Evolutionary conservation across 2,329 filamentous ascomycete genomes (phyloP), one percentile per base, ranked within the genome.

Genomic region (Scedosporium boydii): DNA sequence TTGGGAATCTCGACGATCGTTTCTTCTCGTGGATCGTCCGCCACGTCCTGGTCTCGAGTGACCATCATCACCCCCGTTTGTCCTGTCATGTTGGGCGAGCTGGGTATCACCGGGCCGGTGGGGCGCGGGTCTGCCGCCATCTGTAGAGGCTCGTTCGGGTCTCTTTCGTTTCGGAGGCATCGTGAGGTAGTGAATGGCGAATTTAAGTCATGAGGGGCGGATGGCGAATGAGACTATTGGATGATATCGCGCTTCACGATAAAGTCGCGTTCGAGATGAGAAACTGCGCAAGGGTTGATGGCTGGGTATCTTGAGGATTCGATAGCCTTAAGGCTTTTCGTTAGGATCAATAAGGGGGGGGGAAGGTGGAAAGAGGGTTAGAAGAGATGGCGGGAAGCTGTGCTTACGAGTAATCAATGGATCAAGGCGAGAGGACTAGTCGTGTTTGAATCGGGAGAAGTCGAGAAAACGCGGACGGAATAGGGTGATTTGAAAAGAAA

Each of bases 91-190:
- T 65, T 86, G 83, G 53, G 76, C 82, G 62, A 86, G 69, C 46
- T 74, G 69, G 6, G 80, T 80, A 67, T 87, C 82, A 60, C 77
- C 79, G 57, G 86, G 85, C 41, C 84, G 82, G 73, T 88, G 84
- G 60, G 86, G 86, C 59, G 85, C 82, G 21, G 85, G 84, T 64
- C 86, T 78, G 65, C 74, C 74, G 62, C 75, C 77, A 63, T 85
- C 82, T 65, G 74, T 73, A 64, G 76, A 75, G 60, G 73, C 73
- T 66, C 82, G 76, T 58, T 84, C 81, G 69, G 77, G 76, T 72
- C 82, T 80, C 79, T 86, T 86, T 69, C 83, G 79, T 75, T 86
- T 86, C 29, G 80, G 78, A 75, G 81, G 78, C 83, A 86, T 85
- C 65, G 68, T 69, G 70, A 26, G 42, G 42, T 16, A 21, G 6